Percentiles rank a stretch among this genome's conserved stretches.
These are phyloP conservation scores for Fragosphaeria purpurea DNA, from an alignment of 2,329 filamentous ascomycete genomes.

Conservation along the genomic window DNA sequence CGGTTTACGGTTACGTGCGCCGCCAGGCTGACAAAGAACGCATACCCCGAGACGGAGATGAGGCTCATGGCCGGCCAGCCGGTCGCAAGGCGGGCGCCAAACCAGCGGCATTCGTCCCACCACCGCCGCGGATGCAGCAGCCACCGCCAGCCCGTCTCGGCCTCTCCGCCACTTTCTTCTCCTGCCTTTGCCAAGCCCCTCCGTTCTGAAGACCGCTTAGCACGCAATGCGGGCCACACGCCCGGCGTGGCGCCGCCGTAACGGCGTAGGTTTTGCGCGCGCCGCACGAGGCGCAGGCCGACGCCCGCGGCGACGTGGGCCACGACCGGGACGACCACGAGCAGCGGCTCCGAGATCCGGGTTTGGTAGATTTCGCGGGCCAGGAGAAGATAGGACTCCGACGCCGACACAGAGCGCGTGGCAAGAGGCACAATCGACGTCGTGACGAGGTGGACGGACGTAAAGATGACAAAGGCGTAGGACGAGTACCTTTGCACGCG, in stretches of 20 bases:
- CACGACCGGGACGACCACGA: slow-evolving; percentile 65
- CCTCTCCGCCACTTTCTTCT: too few species aligned
- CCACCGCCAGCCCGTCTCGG: neutral
- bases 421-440: slow-evolving; percentile 71
- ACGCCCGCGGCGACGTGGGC: slow-evolving; percentile 71
- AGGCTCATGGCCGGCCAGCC: slow-evolving; percentile 64
- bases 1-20: slow-evolving; percentile 71
- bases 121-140: neutral
- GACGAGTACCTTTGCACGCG: slow-evolving; percentile 82
- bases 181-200: too few species aligned
- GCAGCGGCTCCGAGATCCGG: slow-evolving; percentile 63
- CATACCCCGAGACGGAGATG: slow-evolving; percentile 64
- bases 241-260: slow-evolving; percentile 62
- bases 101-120: slow-evolving; percentile 16
- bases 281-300: slow-evolving; percentile 63
- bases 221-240: slow-evolving; percentile 23
- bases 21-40: slow-evolving; percentile 52
- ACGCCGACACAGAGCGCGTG: slow-evolving; percentile 60
- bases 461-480: slow-evolving; percentile 71
- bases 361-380: slow-evolving; percentile 90
- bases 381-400: slow-evolving; percentile 80
- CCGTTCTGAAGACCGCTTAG: neutral
- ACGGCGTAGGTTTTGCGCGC: slow-evolving; percentile 58
- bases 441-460: slow-evolving; percentile 67
- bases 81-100: neutral